Percentiles rank a stretch among this genome's conserved stretches.
phyloP scores from a whole-genome alignment of 2,329 filamentous ascomycete genomes.

The Botrytis porri region DNA sequence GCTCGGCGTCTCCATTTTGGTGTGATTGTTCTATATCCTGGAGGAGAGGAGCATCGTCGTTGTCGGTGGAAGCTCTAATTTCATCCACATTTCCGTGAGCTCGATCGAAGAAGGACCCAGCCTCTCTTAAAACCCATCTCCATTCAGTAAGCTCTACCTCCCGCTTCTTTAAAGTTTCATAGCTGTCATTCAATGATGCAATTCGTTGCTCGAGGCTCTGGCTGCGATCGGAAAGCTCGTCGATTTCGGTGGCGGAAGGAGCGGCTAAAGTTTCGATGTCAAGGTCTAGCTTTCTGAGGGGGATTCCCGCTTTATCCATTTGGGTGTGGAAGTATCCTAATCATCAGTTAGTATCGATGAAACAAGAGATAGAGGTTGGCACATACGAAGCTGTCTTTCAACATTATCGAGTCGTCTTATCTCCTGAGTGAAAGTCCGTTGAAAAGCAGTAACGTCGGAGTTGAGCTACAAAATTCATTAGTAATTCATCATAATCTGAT shows the following conservation, averaged over 20 bases:
- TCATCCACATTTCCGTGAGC: constrained; percentile 96
- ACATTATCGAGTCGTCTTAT: constrained; percentile 97
- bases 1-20: constrained; percentile 59
- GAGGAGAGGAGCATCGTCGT: constrained; percentile 86
- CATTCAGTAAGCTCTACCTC: constrained; percentile 97
- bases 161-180: constrained; percentile 96
- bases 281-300: constrained; percentile 85
- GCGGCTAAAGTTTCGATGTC: constrained; percentile 83
- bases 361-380: constrained; percentile 10
- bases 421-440: constrained; percentile 95
- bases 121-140: constrained; percentile 96
- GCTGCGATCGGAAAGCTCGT: constrained; percentile 88
- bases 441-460: constrained; percentile 87
- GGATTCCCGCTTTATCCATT: constrained; percentile 89
- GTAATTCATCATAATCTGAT: constrained; percentile 1
- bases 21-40: constrained; percentile 87
- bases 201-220: constrained; percentile 91
- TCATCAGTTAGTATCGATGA: constrained; percentile 22
- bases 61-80: constrained; percentile 83
- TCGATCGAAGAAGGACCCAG: constrained; percentile 94
- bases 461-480: constrained; percentile 66
- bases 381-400: constrained; percentile 90
- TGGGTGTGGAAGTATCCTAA: constrained; percentile 89
- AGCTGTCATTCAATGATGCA: constrained; percentile 91
- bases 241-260: constrained; percentile 90